Evolutionary conservation across 2,329 filamentous ascomycete species (phyloP).

Genomic region (Ophiostoma tasmaniense): DNA sequence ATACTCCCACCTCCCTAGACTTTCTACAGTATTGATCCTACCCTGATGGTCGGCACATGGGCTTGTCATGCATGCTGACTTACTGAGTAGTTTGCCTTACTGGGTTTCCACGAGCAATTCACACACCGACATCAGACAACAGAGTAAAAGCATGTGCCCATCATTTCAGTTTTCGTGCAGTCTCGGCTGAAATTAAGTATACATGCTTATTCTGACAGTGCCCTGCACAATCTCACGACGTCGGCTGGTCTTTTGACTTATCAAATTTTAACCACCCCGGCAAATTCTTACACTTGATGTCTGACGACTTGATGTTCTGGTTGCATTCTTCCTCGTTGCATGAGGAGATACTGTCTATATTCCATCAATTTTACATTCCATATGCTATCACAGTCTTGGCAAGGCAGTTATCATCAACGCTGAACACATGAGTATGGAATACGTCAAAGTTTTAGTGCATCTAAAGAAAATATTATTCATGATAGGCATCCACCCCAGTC

Average conservation of each 20-base stretch:
- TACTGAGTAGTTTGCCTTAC: not conserved
- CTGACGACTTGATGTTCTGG: not conserved
- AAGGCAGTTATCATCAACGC: not conserved
- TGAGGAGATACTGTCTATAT: not conserved
- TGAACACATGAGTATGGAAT: not conserved
- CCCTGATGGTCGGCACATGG: not conserved
- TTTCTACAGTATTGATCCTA: not conserved
- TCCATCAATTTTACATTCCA: not conserved
- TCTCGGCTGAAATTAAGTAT: not conserved
- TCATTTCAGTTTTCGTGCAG: not conserved
- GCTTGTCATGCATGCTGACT: not conserved
- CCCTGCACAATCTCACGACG: not conserved
- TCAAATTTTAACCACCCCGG: not conserved
- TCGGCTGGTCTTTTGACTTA: not conserved
- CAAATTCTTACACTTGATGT: not conserved
- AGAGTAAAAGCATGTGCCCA: not conserved
- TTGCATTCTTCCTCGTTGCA: not conserved
- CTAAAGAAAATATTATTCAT: not conserved
- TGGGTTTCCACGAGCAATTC: not conserved
- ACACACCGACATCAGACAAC: not conserved
- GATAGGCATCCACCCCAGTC: not conserved
- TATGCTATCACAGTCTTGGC: not conserved
- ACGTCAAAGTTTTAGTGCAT: not conserved
- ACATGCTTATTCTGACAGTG: not conserved
- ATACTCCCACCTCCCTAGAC: not conserved